Evolutionary conservation across 75 land plant genomes (phyloP), one percentile per base, ranked within the genome.

Genomic region (Sequoia sempervirens): DNA sequence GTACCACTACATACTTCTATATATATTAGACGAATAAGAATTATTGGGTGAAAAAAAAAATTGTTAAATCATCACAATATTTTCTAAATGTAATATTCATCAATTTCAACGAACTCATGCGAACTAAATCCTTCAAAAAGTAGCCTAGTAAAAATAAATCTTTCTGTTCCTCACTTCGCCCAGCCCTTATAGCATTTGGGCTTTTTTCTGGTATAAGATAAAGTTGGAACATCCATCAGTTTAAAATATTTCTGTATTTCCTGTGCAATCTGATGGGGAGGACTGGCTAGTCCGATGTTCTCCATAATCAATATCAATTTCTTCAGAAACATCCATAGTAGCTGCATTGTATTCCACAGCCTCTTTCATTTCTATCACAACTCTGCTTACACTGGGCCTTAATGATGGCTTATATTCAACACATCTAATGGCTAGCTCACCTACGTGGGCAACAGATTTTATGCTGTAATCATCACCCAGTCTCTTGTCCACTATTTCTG

Each of bases 381-480:
- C 86, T 53, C 83, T 81, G 0, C 37, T 69, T 84, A 87, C 83
- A 26, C 58, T 82, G 0, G 89, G 90, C 80, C 90, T 84, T 9
- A 30, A 52, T 2, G 75, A 61, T 0, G 84, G 82, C 17, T 41
- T 43, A 37, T 50, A 26, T 15, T 36, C 69, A 15, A 82, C 81
- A 75, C 89, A 89, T 47, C 75, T 81, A 13, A 85, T 52, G 4
- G 90, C 89, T 38, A 87, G 1, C 20, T 84, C 82, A 12, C 28
- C 72, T 1, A 80, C 80, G 18, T 70, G 64, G 69, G 47, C 13
- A 4, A 79, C 46, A 4, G 88, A 84, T 37, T 87, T 81, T 1
- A 18, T 34, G 23, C 82, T 53, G 46, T 84, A 87, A 4, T 72
- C 58, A 4, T 26, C 17, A 8, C 5, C 70, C 69, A 85, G 1